Evolutionary conservation across 805 yeast genomes (phyloP), one percentile per base, ranked within the genome.

Genomic region (Saccharomycopsis fibuligera): DNA sequence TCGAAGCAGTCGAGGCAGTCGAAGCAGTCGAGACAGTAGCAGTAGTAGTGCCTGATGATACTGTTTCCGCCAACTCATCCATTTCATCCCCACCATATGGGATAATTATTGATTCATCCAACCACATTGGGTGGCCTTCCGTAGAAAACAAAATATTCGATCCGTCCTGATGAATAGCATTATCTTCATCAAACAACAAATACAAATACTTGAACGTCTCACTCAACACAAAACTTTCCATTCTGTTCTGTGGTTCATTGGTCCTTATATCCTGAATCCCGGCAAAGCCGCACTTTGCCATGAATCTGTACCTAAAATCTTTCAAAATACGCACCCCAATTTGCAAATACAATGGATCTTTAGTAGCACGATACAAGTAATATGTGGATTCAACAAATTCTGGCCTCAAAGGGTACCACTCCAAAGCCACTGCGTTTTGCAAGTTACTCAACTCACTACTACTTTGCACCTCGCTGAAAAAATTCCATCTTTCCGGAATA

Each of bases 341-440:
- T 47, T 81, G 78, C 17, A 90, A 66, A 62, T 81, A 89, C 59
- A 88, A 72, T 2, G 96, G 96, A 61, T 90, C 98, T 49, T 69
- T 73, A 0, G 97, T 90, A 1, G 96, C 95, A 36, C 84, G 68
- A 59, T 83, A 89, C 14, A 90, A 66, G 59, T 83, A 81, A 62
- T 88, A 90, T 0, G 95, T 87, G 0, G 95, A 85, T 61, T 90
- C 98, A 38, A 87, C 74, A 56, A 89, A 87, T 61, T 90, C 98
- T 0, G 98, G 98, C 47, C 98, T 69, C 39, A 90, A 68, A 2
- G 96, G 96, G 59, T 87, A 90, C 96, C 96, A 90, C 60, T 86
- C 95, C 30, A 88, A 65, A 0, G 76, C 68, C 2, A 85, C 64
- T 9, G 50, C 24, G n/a, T 24, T 35, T 5, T 36, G 19, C 8